These are phyloP conservation scores for Entophlyctis luteolus DNA, from an alignment of 192 early-diverging fungal species.

Conservation along the genomic window DNA sequence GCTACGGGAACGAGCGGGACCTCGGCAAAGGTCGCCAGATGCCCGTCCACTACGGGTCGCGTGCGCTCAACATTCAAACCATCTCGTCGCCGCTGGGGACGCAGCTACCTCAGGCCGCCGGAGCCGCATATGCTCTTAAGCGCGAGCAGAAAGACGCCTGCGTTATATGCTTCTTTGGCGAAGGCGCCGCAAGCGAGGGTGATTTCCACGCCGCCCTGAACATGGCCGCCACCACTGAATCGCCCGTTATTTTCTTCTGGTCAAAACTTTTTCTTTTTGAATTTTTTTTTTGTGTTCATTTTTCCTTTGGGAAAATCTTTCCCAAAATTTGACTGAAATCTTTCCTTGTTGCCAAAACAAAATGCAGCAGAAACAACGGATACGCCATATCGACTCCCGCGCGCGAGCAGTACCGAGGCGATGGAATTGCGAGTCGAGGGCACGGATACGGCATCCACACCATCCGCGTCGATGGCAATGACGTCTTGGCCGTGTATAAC, in stretches of 20 bases:
- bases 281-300: not conserved
- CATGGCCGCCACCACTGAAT: conserved; percentile 90
- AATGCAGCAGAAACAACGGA: conserved; percentile 88
- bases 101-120: conserved; percentile 96
- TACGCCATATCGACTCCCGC: conserved; percentile 96
- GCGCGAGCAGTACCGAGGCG: conserved; percentile 93
- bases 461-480: conserved; percentile 97
- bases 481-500: conserved; percentile 92
- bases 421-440: conserved; percentile 92
- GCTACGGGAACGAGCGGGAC: conserved; percentile 85
- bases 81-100: conserved; percentile 96
- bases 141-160: conserved; percentile 71
- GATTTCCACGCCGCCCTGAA: conserved; percentile 98
- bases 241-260: conserved; percentile 94
- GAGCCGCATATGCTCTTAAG: conserved; percentile 92
- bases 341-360: not conserved
- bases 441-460: conserved; percentile 97
- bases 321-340: not conserved
- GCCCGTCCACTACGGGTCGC: conserved; percentile 94
- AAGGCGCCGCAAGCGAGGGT: conserved; percentile 93
- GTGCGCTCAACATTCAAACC: conserved; percentile 84
- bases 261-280: conserved; percentile 31
- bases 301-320: no score
- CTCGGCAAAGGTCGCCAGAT: conserved; percentile 95
- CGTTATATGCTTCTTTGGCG: conserved; percentile 94